Percentiles rank a stretch among this genome's conserved stretches.
Conservation (phyloP, 768 basidiomycete species). For the Suillus alpinus region DNA sequence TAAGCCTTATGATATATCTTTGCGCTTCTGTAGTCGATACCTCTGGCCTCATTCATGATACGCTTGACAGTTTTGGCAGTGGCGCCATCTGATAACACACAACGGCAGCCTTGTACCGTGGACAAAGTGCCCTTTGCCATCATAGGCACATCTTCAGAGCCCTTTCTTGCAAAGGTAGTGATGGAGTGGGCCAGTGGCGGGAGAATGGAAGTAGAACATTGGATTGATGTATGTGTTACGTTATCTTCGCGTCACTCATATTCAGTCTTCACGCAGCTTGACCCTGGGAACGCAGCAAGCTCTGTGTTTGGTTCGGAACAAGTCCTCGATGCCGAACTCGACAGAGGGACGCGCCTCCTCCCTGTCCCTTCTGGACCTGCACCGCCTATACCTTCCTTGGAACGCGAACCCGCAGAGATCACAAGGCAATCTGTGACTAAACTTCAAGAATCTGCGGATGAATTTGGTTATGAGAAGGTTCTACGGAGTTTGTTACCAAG, state of each 20-base stretch:
- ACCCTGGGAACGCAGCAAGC: constrained; percentile 34
- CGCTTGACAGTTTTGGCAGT: constrained; percentile 39
- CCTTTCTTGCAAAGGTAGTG: constrained; percentile 42
- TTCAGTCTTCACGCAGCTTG: constrained; percentile 32
- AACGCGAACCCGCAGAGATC: constrained; percentile 14
- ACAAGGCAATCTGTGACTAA: neutral
- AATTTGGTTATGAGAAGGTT: constrained; percentile 26
- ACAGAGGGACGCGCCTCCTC: constrained; percentile 40
- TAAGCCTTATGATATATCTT: neutral
- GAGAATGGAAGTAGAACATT: constrained; percentile 49
- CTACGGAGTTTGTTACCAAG: constrained; percentile 36
- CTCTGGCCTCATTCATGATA: constrained; percentile 31
- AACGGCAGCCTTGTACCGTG: constrained; percentile 28
- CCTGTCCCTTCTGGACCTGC: constrained; percentile 22
- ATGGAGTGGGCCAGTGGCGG: constrained; percentile 40
- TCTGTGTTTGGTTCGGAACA: constrained; percentile 48
- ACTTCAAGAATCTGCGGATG: neutral
- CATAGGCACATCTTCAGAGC: constrained; percentile 39
- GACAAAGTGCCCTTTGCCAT: constrained; percentile 39
- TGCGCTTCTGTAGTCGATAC: constrained; percentile 19
- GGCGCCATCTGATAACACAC: constrained; percentile 11
- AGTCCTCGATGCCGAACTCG: constrained; percentile 47
- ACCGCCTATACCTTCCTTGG: constrained; percentile 26
- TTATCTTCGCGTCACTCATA: neutral
- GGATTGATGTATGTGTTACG: constrained; percentile 43